Evolutionary conservation across 108 stramenopile species (phyloP).

Genomic region (Schizochytrium sp.): DNA sequence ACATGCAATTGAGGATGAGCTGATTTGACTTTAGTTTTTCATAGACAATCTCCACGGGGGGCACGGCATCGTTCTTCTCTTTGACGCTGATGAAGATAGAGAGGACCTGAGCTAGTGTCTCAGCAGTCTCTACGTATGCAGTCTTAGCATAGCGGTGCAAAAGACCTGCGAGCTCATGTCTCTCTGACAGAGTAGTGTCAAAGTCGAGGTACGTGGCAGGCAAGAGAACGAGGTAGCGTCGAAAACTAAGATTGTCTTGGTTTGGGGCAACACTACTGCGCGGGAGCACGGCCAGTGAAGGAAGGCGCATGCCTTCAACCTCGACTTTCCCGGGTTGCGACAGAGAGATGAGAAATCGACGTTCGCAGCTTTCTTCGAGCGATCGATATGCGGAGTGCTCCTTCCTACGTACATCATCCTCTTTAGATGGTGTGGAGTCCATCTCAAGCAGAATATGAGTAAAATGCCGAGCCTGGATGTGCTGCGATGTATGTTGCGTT

Average conservation of each 20-base stretch:
- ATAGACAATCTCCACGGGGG: constrained; percentile 29
- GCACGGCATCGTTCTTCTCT: background rate
- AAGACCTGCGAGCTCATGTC: constrained; percentile 54
- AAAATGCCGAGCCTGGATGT: background rate
- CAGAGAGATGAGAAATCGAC: constrained; percentile 58
- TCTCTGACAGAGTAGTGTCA: constrained; percentile 23
- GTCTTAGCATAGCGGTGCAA: constrained; percentile 49
- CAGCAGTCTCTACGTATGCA: constrained; percentile 56
- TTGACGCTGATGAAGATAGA: constrained; percentile 60
- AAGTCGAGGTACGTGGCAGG: constrained; percentile 30
- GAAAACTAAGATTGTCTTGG: constrained; percentile 57
- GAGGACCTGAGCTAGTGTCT: constrained; percentile 46
- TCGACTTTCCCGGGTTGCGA: constrained; percentile 58
- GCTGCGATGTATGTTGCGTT: background rate
- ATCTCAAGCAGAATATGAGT: constrained; percentile 56
- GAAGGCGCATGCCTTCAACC: constrained; percentile 57
- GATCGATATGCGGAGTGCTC: constrained; percentile 54
- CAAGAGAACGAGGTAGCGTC: constrained; percentile 43
- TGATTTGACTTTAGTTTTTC: constrained; percentile 58
- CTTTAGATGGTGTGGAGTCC: constrained; percentile 36
- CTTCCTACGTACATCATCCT: constrained; percentile 48
- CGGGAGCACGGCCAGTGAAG: constrained; percentile 53
- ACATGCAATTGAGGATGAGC: constrained; percentile 63
- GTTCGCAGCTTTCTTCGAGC: constrained; percentile 62
- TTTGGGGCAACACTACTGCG: constrained; percentile 55